Evolutionary conservation across 2,329 filamentous ascomycete genomes (phyloP).

Genomic region (Penicillium paneum): DNA sequence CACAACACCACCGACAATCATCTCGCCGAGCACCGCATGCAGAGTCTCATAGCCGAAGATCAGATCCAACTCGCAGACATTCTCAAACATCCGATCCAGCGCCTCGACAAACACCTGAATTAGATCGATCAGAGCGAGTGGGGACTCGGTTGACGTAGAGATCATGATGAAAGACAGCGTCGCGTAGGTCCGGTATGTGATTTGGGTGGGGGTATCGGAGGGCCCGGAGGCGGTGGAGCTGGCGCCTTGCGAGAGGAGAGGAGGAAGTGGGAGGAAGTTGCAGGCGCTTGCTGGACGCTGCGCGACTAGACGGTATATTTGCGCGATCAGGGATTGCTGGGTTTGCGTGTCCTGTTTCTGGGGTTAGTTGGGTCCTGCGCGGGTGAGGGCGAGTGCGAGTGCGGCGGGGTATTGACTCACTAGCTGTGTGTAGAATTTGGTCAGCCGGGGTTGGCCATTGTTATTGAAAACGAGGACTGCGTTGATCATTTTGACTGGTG

Average conservation of each 20-base stretch:
- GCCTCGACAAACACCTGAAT: conserved; percentile 98
- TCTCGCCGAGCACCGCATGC: conserved; percentile 84
- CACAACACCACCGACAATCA: conserved; percentile 93
- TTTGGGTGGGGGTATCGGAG: conserved; percentile 88
- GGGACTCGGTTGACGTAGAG: conserved; percentile 91
- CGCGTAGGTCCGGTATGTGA: conserved; percentile 97
- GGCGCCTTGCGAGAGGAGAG: conserved; percentile 56
- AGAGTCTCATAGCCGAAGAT: conserved; percentile 99
- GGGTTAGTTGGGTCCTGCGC: conserved; percentile 6
- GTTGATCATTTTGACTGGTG: conserved; percentile 75
- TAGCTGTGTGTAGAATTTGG: conserved; percentile 97
- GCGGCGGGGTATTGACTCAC: conserved; percentile 47
- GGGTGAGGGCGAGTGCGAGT: background rate
- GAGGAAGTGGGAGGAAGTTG: conserved; percentile 87
- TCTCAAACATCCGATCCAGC: conserved; percentile 91
- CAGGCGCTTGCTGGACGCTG: conserved; percentile 88
- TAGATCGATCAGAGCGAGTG: conserved; percentile 88
- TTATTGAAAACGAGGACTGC: conserved; percentile 98
- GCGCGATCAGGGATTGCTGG: conserved; percentile 91
- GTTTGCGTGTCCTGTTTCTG: conserved; percentile 80
- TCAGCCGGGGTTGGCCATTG: conserved; percentile 90
- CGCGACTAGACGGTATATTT: conserved; percentile 94
- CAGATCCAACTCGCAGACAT: conserved; percentile 95
- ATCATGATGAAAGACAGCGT: conserved; percentile 99
- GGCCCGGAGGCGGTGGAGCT: conserved; percentile 53